Evolutionary conservation across 164 flowering plant species (phyloP), one percentile per base, ranked within the genome.

Genomic region (Santalum album): DNA sequence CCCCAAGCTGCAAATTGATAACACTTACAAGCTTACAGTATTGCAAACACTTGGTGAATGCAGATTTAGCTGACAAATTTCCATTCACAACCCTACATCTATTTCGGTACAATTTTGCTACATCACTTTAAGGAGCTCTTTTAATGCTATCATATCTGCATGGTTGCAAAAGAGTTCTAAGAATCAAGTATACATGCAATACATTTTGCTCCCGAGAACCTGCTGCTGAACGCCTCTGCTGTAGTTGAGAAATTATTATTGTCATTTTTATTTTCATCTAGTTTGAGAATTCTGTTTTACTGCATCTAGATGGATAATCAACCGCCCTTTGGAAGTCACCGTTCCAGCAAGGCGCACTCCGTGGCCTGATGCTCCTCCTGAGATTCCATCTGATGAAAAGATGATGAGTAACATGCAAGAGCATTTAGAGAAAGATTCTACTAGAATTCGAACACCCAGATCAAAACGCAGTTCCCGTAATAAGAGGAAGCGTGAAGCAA

Each of bases 351-450:
- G 83, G 64, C 87, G 75, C 51, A 92, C 96, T n/a, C 91, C 98
- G 36, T 89, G 98, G 98, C 95, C 94, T 3, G 96, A 91, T 70
- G 78, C 75, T 60, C 92, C 95, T 67, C 96, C 92, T 29, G 96
- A 91, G 64, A 85, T 91, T 55, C 89, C 80, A 17, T 50, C 73
- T 21, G 52, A 34, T 43, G 77, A 64, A 59, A 84, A 75, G 39
- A 58, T 42, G 36, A 61, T 38, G 36, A 61, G 17, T 21, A 53
- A 3, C 53, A 58, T 56, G 47, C 70, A 59, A 58, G 88, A 81
- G 34, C 74, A 55, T 23, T 55, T 55, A n/a, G 78, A 63, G 53
- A 83, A 81, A 66, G 83, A 48, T 46, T 49, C 70, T 18, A 5
- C 75, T 24, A 83, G 73, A 70, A 60, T 69, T 17, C 71, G 78